A percentile compares a stretch with the other conserved stretches of the same genome.
phyloP scores from a whole-genome alignment of 768 basidiomycete species.

The Phanerochaete carnosa region DNA sequence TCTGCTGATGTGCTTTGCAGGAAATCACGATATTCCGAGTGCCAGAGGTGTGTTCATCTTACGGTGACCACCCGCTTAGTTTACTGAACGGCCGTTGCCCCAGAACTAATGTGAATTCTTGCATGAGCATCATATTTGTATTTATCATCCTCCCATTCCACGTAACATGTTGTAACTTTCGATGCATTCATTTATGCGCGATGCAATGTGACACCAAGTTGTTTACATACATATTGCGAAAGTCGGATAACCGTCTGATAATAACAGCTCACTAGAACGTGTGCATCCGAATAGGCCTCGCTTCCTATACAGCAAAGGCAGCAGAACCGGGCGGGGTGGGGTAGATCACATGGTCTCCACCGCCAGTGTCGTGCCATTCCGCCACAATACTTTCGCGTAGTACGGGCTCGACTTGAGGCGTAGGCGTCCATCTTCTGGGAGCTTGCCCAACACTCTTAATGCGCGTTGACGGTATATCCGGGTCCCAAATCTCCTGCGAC shows the following conservation, averaged over 20 bases:
- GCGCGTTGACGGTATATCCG: neutral
- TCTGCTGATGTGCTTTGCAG: constrained; percentile 27
- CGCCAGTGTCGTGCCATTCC: constrained; percentile 1
- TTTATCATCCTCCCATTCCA: constrained; percentile 16
- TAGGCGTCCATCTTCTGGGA: constrained; percentile 10
- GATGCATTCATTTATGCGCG: neutral
- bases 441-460: constrained; percentile 17
- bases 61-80: too few species aligned
- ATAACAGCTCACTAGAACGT: neutral
- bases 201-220: too few species aligned
- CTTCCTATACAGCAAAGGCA: neutral
- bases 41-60: constrained; percentile 59
- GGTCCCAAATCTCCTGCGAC: neutral
- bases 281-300: neutral
- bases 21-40: constrained; percentile 91
- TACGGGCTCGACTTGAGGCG: constrained; percentile 4
- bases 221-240: too few species aligned
- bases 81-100: neutral
- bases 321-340: neutral
- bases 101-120: constrained; percentile 32
- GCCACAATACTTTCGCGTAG: constrained; percentile 10
- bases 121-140: constrained; percentile 19
- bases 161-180: constrained; percentile 2
- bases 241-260: too few species aligned
- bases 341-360: neutral